phyloP scores from a whole-genome alignment of 257 asterid species.

The Solanum bulbocastanum region DNA sequence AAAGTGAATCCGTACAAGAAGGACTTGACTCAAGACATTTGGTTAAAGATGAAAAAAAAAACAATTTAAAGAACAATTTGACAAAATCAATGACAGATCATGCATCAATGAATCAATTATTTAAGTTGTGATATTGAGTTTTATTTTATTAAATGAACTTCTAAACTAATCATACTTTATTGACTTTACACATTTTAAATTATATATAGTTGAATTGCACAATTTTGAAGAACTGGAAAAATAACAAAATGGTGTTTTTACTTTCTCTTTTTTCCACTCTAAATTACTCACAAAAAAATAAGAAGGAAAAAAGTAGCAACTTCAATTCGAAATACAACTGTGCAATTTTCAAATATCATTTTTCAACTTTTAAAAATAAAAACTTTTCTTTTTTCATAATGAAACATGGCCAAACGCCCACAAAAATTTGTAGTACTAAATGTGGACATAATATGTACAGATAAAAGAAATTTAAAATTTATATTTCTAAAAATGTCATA shows the following conservation, averaged over 20 bases:
- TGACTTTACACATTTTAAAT: background rate
- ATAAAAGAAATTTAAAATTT: too few relatives aligned
- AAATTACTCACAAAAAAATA: background rate
- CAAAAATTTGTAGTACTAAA: too few relatives aligned
- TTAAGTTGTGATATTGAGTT: background rate
- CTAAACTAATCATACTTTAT: background rate
- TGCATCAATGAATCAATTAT: background rate
- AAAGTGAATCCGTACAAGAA: fast-evolving
- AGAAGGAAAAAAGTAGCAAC: background rate
- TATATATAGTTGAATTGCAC: background rate
- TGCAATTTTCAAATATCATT: too few relatives aligned
- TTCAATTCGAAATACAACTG: background rate
- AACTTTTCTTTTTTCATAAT: too few relatives aligned
- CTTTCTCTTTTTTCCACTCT: background rate
- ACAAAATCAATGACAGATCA: background rate
- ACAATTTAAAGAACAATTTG: too few relatives aligned
- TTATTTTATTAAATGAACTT: background rate
- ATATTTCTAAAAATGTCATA: background rate
- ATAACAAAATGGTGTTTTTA: too few relatives aligned
- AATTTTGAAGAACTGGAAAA: too few relatives aligned
- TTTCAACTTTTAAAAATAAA: background rate
- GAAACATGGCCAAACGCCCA: too few relatives aligned
- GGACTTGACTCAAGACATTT: too few relatives aligned
- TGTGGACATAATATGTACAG: background rate
- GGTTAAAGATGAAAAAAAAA: too few relatives aligned